phyloP scores from a whole-genome alignment of 345 rosid genomes.

The Acer negundo region DNA sequence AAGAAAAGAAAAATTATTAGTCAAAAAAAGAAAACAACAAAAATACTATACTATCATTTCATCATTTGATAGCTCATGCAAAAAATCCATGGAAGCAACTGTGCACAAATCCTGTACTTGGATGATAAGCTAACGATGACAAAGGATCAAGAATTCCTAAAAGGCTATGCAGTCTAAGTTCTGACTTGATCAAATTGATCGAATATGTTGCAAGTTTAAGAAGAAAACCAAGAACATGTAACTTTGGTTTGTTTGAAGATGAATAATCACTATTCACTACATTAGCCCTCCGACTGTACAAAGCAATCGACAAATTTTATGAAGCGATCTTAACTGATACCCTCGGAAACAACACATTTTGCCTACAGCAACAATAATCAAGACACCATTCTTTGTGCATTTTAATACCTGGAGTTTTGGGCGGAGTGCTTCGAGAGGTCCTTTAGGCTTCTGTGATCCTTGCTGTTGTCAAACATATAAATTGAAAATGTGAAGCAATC shows the following conservation, averaged over 20 bases:
- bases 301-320: neutral
- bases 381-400: neutral
- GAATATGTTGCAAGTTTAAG: neutral
- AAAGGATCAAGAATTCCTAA: neutral
- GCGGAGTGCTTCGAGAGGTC: constrained; percentile 81
- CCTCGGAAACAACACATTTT: neutral
- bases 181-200: neutral
- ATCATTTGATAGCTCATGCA: neutral
- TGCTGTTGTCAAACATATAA: constrained; percentile 39
- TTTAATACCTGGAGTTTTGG: constrained; percentile 77
- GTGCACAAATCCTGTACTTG: neutral
- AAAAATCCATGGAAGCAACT: neutral
- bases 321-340: neutral
- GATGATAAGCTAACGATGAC: neutral
- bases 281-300: neutral
- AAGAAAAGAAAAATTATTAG: neutral
- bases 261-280: neutral
- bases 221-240: neutral
- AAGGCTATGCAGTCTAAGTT: neutral
- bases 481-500: neutral
- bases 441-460: constrained; percentile 82
- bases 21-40: neutral
- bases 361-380: neutral
- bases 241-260: neutral
- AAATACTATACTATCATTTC: neutral